A percentile compares a stretch with the other conserved stretches of the same genome.
phyloP scores from a whole-genome alignment of 2,329 filamentous ascomycete species.

The Neonectria punicea region DNA sequence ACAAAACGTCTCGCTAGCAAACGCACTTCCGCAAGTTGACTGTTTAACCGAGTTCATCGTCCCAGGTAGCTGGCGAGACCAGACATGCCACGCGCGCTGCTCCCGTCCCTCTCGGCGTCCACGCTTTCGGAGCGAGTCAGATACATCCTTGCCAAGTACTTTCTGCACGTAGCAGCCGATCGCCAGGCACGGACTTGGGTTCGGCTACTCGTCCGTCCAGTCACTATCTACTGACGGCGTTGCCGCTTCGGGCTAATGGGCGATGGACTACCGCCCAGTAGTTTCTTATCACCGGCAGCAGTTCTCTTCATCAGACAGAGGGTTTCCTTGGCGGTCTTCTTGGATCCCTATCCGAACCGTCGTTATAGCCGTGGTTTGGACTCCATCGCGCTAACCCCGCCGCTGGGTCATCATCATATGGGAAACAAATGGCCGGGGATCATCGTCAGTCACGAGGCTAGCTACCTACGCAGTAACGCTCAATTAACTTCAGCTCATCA shows the following conservation, averaged over 20 bases:
- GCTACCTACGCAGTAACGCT: neutral
- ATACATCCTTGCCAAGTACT: slow-evolving; percentile 19
- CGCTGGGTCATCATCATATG: neutral
- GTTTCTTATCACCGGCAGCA: neutral
- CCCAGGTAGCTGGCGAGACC: slow-evolving; percentile 12
- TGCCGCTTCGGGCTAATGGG: slow-evolving; percentile 34
- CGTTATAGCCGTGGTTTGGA: neutral
- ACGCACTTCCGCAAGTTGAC: neutral
- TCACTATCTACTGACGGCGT: slow-evolving; percentile 23
- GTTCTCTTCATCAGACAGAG: neutral
- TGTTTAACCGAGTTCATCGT: slow-evolving; percentile 10
- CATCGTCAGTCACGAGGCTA: neutral
- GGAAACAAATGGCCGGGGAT: neutral
- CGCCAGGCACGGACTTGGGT: slow-evolving; percentile 40
- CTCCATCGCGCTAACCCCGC: slow-evolving; percentile 9
- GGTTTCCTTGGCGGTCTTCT: neutral
- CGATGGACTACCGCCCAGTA: slow-evolving; percentile 1
- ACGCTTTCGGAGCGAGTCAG: slow-evolving; percentile 35
- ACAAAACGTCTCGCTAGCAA: neutral
- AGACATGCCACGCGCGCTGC: slow-evolving; percentile 4
- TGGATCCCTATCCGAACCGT: neutral
- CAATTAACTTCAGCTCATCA: neutral
- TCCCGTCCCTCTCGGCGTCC: neutral
- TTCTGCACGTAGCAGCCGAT: slow-evolving; percentile 20
- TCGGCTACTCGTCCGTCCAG: slow-evolving; percentile 25